Percentiles rank a stretch among this genome's conserved stretches.
phyloP scores from a whole-genome alignment of 805 yeast species.

The Torulaspora maleeae region DNA sequence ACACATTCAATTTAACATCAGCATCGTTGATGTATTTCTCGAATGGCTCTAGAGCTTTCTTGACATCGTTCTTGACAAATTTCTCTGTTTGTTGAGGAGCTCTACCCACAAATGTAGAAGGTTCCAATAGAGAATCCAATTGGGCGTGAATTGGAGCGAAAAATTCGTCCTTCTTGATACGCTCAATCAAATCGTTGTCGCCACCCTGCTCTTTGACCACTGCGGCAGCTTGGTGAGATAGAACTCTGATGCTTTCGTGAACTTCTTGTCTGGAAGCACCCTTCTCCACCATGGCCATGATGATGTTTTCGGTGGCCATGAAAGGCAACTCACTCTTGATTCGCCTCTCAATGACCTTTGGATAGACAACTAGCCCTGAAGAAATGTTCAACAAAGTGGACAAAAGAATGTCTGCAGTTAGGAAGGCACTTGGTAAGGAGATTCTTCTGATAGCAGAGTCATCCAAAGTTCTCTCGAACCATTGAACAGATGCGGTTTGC shows the following conservation, averaged over 20 bases:
- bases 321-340: constrained; percentile 92
- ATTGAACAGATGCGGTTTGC: constrained; percentile 95
- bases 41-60: constrained; percentile 71
- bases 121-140: constrained; percentile 76
- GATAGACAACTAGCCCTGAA: constrained; percentile 94
- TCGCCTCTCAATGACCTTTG: constrained; percentile 97
- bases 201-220: constrained; percentile 98
- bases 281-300: constrained; percentile 99
- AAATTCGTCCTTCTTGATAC: constrained; percentile 70
- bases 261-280: constrained; percentile 98
- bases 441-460: constrained; percentile 98
- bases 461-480: constrained; percentile 98
- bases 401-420: constrained; percentile 89
- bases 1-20: constrained; percentile 77
- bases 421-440: constrained; percentile 91
- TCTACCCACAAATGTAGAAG: constrained; percentile 93
- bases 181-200: constrained; percentile 91
- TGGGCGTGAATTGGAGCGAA: constrained; percentile 87
- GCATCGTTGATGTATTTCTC: constrained; percentile 54
- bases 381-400: constrained; percentile 88
- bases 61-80: constrained; percentile 80
- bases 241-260: constrained; percentile 94
- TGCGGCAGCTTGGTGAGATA: constrained; percentile 94
- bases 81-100: constrained; percentile 98
- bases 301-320: constrained; percentile 98